A percentile compares a stretch with the other conserved stretches of the same genome.
phyloP scores from a whole-genome alignment of 1,284 basidiomycete genomes.

The Boletus sp. region DNA sequence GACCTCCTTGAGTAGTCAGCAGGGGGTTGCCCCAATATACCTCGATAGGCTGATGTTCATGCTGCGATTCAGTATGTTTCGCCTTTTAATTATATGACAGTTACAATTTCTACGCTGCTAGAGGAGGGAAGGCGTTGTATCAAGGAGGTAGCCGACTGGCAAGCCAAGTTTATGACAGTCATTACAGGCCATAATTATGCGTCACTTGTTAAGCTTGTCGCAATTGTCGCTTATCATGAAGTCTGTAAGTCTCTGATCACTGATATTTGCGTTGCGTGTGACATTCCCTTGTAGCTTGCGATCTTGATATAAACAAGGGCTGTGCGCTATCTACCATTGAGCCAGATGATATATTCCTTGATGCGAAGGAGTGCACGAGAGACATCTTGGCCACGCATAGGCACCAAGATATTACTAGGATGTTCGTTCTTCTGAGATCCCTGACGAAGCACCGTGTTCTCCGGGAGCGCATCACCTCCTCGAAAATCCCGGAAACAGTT shows the following conservation, averaged over 20 bases:
- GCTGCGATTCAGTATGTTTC: conserved; percentile 29
- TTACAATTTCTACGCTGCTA: conserved; percentile 11
- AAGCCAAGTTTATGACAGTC: conserved; percentile 13
- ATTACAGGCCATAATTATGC: conserved; percentile 9
- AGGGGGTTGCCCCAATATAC: conserved; percentile 24
- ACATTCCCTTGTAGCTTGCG: conserved; percentile 14
- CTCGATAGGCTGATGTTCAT: conserved; percentile 36
- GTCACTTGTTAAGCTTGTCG: conserved; percentile 24
- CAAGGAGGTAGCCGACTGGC: conserved; percentile 18
- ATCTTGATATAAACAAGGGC: background rate
- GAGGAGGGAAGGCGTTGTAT: conserved; percentile 31
- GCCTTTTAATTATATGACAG: too few species aligned
- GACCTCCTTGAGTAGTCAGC: conserved; percentile 8
- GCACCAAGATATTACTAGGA: conserved; percentile 21
- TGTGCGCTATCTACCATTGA: background rate
- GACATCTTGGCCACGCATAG: conserved; percentile 19
- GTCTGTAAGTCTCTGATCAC: conserved; percentile 22
- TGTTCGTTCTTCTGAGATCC: conserved; percentile 27
- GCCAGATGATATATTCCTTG: conserved; percentile 5
- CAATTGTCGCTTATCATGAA: conserved; percentile 33
- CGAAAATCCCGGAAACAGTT: conserved; percentile 20
- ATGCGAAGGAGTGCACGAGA: conserved; percentile 12
- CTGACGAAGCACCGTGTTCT: conserved; percentile 24
- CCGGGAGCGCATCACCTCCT: conserved; percentile 19
- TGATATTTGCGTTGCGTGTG: too few species aligned